A percentile compares a stretch with the other conserved stretches of the same genome.
Evolutionary conservation across 768 basidiomycete genomes (phyloP).

Genomic region (Lanmaoa pseudosensibilis): DNA sequence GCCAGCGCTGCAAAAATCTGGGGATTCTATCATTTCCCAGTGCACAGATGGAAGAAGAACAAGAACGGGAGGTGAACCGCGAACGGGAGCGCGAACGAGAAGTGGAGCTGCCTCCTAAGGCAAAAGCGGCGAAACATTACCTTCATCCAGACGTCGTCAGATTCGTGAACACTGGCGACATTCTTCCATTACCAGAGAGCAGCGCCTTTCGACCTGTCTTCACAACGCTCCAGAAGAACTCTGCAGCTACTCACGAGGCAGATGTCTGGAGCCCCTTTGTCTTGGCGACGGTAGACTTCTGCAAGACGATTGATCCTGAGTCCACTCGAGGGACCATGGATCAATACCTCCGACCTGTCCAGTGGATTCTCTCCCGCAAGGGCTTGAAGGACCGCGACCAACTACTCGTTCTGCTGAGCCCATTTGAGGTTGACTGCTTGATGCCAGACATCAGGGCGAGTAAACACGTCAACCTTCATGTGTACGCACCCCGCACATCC

Average conservation of each 20-base stretch:
- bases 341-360: constrained; percentile 23
- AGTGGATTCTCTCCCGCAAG: constrained; percentile 20
- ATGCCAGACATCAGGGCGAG: constrained; percentile 37
- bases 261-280: too few species aligned
- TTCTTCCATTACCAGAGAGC: constrained; percentile 8
- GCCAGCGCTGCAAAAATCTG: constrained; percentile 7
- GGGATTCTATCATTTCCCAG: constrained; percentile 8
- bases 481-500: constrained; percentile 40
- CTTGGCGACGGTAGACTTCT: constrained; percentile 13
- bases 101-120: constrained; percentile 34
- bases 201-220: constrained; percentile 22
- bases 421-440: constrained; percentile 38
- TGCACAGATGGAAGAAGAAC: constrained; percentile 39
- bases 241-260: too few species aligned
- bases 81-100: constrained; percentile 43
- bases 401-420: not conserved
- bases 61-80: constrained; percentile 44
- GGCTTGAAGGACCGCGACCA: not conserved
- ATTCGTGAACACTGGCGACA: constrained; percentile 30
- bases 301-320: not conserved
- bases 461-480: constrained; percentile 37
- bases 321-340: not conserved
- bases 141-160: constrained; percentile 13
- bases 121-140: constrained; percentile 14
- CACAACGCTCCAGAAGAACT: constrained; percentile 1